Evolutionary conservation across 1,284 basidiomycete genomes (phyloP), one percentile per base, ranked within the genome.

Genomic region (Thelephora terrestris): DNA sequence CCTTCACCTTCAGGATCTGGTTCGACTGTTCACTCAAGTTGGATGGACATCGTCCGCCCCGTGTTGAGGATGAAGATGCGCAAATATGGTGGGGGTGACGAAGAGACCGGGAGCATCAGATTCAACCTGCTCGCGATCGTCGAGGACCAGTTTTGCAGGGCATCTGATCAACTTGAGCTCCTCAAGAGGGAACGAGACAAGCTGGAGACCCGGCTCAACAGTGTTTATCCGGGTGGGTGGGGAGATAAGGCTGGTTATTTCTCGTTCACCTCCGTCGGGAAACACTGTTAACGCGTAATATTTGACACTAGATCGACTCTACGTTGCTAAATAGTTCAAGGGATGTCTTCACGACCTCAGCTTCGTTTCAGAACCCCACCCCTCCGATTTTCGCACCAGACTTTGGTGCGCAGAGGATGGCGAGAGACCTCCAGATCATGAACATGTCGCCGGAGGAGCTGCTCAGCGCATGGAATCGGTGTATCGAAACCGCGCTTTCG

Each of bases 41-140:
- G 78, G 79, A 78, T 79, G 70, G 71, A 79, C 56, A 61, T 78
- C 46, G 78, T 73, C 20, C 71, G 78, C 16, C 78, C 79, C 0
- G 78, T 73, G 14, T 63, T 81, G 50, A 66, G 74, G 27, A 68
- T 75, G 63, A 77, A 77, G 58, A 81, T 81, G 78, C 67, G 72
- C 49, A 71, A 71, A 51, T 74, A 76, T 23, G 71, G 68, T 12
- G 67, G 64, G 10, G 70, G 63, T 7, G 63, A 62, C 38, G 70
- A 67, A 2, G 70, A 69, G 44, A 32, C 29, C 14, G 29, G 29
- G 29, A 69, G 75, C 47, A 79, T 80, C 47, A 70, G 71, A 17
- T 80, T 79, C 59, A 79, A 73, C 56, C 64, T 81, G 18, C 69
- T 81, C 12, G 79, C 79, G 2, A 66, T 81, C 53, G 76, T 78